Base-by-base conservation (phyloP, 73 alveolate genomes). In the Loxodes magnus region DNA sequence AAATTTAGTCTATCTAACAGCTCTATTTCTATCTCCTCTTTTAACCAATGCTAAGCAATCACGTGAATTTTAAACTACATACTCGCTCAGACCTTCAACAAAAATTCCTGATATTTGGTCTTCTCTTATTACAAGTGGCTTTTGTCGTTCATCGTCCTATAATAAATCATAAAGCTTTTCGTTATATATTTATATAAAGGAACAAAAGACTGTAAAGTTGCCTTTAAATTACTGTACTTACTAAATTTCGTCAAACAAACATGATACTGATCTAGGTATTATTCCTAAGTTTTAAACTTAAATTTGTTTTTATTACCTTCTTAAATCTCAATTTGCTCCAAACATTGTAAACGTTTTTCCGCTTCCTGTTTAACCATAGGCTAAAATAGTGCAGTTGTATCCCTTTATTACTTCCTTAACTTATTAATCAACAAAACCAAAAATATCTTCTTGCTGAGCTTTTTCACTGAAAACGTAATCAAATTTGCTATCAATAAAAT, bases 161-260 rank as follows among this genome's bases (percentile, higher is more conserved):
- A 74, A 63, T 21, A 38, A 52, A 44, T 60, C 87, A 44, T 35
- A 72, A 5, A 84, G 62, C 63, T 73, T 78, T 29, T 84, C 96
- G 33, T 79, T 72, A 61, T 84, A 84, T 3, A 84, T 65, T 61
- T 84, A 78, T n/a, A 84, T 64, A 60, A 79, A 79, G 25, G 90
- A 73, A 58, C 88, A 74, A 50, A 58, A 72, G 1, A 72, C 61
- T 20, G 77, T 50, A 43, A 42, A 17, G 7, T 16, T 4, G 6
- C 23, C 35, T 19, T 56, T 49, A 2, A 5, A 9, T 4, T 20
- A 23, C 14, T 51, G 52, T 4, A 4, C 15, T 10, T 21, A 35
- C 31, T 39, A 28, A 5, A 51, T 30, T 35, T 42, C 38, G 24
- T 43, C 4, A 29, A 72, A 72, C 0, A 72, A 39, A 5, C 49